phyloP scores from a whole-genome alignment of 2,329 filamentous ascomycete species.

The Exophiala sp. region DNA sequence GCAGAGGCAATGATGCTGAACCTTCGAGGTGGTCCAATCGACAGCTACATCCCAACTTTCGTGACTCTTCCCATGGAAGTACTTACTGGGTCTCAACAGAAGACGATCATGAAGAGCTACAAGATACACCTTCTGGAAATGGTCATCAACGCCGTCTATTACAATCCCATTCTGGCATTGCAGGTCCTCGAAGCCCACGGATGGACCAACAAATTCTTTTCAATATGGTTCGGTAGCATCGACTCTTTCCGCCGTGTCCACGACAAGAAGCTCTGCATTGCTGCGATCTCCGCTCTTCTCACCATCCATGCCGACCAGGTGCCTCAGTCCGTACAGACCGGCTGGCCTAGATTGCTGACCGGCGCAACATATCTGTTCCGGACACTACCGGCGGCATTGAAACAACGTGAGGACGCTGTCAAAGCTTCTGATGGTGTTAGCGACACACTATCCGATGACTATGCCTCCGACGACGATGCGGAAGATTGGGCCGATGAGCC shows the following conservation, averaged over 20 bases:
- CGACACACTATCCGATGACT: constrained; percentile 63
- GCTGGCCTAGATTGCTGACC: constrained; percentile 87
- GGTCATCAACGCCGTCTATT: constrained; percentile 97
- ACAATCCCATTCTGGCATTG: constrained; percentile 82
- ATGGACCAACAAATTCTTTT: constrained; percentile 99
- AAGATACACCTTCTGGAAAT: constrained; percentile 97
- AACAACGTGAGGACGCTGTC: constrained; percentile 88
- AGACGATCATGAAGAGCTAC: constrained; percentile 74
- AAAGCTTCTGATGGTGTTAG: constrained; percentile 60
- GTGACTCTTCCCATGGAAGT: constrained; percentile 84
- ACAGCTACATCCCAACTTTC: constrained; percentile 84
- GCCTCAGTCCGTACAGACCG: constrained; percentile 86
- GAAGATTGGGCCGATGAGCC: constrained; percentile 78
- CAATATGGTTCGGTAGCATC: constrained; percentile 95
- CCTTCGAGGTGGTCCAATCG: constrained; percentile 73
- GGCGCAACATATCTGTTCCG: constrained; percentile 90
- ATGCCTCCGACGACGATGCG: constrained; percentile 66
- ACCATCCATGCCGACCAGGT: constrained; percentile 76
- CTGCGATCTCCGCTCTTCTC: constrained; percentile 83
- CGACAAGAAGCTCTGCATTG: constrained; percentile 97
- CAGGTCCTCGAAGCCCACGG: constrained; percentile 84
- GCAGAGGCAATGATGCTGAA: constrained; percentile 97
- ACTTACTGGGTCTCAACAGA: constrained; percentile 69
- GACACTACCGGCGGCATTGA: constrained; percentile 79
- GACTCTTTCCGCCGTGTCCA: constrained; percentile 89